Evolutionary conservation across 345 rosid genomes (phyloP), one percentile per base, ranked within the genome.

Genomic region (Raphanus raphanistrum): DNA sequence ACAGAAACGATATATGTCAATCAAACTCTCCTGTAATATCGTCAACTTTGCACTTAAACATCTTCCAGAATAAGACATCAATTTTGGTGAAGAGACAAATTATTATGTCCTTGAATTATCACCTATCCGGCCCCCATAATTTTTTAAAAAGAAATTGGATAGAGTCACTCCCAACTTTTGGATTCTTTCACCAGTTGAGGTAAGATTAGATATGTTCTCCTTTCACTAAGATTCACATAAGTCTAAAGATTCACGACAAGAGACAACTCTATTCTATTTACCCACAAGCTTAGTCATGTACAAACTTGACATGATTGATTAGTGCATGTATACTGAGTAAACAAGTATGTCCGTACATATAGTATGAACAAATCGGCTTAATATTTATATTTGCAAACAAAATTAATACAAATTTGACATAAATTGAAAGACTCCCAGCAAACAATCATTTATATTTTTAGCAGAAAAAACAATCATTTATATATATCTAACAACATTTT

Each of bases 11-110:
- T 15, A 57, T 25, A 66, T 66, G 73, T 72, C 73, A 66, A 72
- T 66, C 63, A 72, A 66, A 36, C 36, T 66, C 70, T 69, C 77
- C 69, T 72, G 81, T 72, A 31, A 78, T 36, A 72, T 78, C 69
- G 77, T 78, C 81, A 78, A 78, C 77, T 48, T 33, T 16, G 31
- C 60, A 61, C 29, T 17, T 36, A 36, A 17, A 61, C 27, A 60
- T 65, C 54, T 65, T 66, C 17, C 41, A 32, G 58, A 27, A 32
- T 36, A 71, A 29, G 52, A 58, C 55, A 65, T 57, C 62, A 78
- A 21, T 41, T 43, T 65, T 71, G 28, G 81, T 65, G 76, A 71
- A 71, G 38, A 57, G 81, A 77, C 76, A 57, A 5, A 12, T 63
- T 57, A 29, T 55, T 28, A 27, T 55, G 26, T 64, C 26, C 61